These are phyloP conservation scores for Sporisorium exsertum DNA, from an alignment of 1,284 basidiomycete genomes.

Conservation along the genomic window DNA sequence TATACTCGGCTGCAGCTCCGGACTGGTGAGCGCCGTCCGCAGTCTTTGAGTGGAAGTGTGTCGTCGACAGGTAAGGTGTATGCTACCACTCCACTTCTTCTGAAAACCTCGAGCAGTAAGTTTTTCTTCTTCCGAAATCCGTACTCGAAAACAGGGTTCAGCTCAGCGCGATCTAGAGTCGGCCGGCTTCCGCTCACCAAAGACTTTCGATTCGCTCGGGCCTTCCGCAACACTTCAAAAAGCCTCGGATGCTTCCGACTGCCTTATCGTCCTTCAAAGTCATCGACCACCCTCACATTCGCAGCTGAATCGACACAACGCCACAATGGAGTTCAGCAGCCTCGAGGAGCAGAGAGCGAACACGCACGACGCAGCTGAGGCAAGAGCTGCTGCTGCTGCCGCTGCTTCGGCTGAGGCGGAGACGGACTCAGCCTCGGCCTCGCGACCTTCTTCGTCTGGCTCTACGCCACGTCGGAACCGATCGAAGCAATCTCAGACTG, in stretches of 20 bases:
- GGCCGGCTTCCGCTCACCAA: slow-evolving; percentile 6
- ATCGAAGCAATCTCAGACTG: neutral
- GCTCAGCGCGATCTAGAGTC: slow-evolving; percentile 9
- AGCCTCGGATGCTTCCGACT: slow-evolving; percentile 11
- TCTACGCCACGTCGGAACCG: slow-evolving; percentile 6
- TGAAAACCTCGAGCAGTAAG: slow-evolving; percentile 1
- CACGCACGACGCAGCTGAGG: slow-evolving; percentile 33
- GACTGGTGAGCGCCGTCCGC: no score
- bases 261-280: neutral
- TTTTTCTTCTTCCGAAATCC: slow-evolving; percentile 37
- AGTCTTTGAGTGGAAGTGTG: neutral
- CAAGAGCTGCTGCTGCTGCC: slow-evolving; percentile 37
- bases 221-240: slow-evolving; percentile 17
- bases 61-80: neutral
- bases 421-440: slow-evolving; percentile 9
- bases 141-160: slow-evolving; percentile 19
- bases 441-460: slow-evolving; percentile 13
- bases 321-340: slow-evolving; percentile 44
- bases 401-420: slow-evolving; percentile 26
- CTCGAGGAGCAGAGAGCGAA: slow-evolving; percentile 32
- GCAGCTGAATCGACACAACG: neutral
- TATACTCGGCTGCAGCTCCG: slow-evolving; percentile 1
- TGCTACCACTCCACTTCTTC: slow-evolving; percentile 29
- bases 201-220: slow-evolving; percentile 19
- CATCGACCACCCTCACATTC: neutral